Conservation (phyloP, 495 filamentous ascomycete genomes). For the Podospora australis region DNA sequence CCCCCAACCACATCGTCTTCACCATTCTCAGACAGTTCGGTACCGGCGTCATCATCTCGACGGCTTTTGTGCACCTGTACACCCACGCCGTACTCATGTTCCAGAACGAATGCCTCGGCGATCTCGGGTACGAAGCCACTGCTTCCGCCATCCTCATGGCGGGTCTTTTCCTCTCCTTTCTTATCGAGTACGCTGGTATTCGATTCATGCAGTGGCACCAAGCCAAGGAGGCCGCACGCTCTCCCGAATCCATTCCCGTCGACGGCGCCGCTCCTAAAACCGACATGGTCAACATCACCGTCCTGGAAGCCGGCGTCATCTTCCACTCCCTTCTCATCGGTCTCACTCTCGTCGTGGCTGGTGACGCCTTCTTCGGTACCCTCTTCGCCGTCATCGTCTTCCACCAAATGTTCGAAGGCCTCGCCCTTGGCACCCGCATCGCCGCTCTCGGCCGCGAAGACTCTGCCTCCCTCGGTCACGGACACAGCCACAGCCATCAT, state of each 20-base stretch:
- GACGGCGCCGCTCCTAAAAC: not conserved
- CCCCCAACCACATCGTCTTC: conserved; percentile 31
- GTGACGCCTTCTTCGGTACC: conserved; percentile 49
- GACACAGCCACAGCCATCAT: conserved; percentile 4
- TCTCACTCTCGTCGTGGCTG: conserved; percentile 51
- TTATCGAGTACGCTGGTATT: conserved; percentile 52
- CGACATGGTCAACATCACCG: conserved; percentile 50
- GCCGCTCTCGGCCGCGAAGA: conserved; percentile 40
- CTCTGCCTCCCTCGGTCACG: not conserved
- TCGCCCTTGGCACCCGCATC: conserved; percentile 65
- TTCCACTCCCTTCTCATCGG: conserved; percentile 65
- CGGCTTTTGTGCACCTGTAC: conserved; percentile 63
- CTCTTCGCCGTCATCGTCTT: conserved; percentile 55
- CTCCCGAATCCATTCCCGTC: not conserved
- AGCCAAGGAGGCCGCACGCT: conserved; percentile 16
- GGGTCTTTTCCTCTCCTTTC: conserved; percentile 56
- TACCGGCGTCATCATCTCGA: conserved; percentile 66
- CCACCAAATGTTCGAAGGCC: conserved; percentile 72
- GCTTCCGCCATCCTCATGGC: conserved; percentile 59
- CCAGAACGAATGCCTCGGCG: conserved; percentile 54
- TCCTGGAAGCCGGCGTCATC: conserved; percentile 65
- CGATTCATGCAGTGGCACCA: conserved; percentile 39
- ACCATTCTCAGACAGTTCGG: conserved; percentile 63
- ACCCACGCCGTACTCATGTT: conserved; percentile 62
- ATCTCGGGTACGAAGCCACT: conserved; percentile 53